These are phyloP conservation scores for Hylodesmum podocarpum DNA, from an alignment of 306 rosid species.

Conservation along the genomic window DNA sequence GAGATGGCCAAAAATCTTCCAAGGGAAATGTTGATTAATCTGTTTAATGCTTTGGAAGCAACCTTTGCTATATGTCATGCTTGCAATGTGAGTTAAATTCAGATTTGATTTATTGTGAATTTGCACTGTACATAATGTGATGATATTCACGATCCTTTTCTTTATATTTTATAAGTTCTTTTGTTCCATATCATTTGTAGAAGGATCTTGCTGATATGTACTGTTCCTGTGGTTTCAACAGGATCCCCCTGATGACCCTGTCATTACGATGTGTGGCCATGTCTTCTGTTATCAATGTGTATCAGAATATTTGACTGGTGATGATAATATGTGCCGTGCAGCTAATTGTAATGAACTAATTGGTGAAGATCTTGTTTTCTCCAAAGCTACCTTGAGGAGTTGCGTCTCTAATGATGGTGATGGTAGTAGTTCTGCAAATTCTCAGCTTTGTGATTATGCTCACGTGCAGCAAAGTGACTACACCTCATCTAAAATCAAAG, in stretches of 20 bases:
- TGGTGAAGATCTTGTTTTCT: slow-evolving; percentile 67
- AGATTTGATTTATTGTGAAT: slow-evolving; percentile 10
- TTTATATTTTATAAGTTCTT: background rate
- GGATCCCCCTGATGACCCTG: slow-evolving; percentile 91
- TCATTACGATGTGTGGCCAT: slow-evolving; percentile 89
- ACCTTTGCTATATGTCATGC: slow-evolving; percentile 64
- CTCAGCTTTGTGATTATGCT: slow-evolving; percentile 50
- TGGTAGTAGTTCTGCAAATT: slow-evolving; percentile 44
- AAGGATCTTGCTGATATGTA: slow-evolving; percentile 34
- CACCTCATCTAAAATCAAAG: slow-evolving; percentile 86
- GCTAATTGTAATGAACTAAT: slow-evolving; percentile 66
- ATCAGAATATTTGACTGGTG: slow-evolving; percentile 75
- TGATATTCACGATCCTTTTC: slow-evolving; percentile 14
- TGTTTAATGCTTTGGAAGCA: slow-evolving; percentile 64
- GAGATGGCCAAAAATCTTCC: slow-evolving; percentile 80
- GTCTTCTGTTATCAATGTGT: slow-evolving; percentile 94
- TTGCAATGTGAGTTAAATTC: slow-evolving; percentile 73
- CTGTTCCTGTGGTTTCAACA: slow-evolving; percentile 47
- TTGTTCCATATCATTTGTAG: no score
- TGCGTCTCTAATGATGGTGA: slow-evolving; percentile 62
- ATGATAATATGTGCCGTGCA: slow-evolving; percentile 81
- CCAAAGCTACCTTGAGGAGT: slow-evolving; percentile 75
- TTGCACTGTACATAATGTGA: background rate
- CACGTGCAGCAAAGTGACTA: slow-evolving; percentile 57
- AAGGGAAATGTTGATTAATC: slow-evolving; percentile 61